phyloP scores from a whole-genome alignment of 306 rosid genomes.

The Hylodesmum podocarpum region DNA sequence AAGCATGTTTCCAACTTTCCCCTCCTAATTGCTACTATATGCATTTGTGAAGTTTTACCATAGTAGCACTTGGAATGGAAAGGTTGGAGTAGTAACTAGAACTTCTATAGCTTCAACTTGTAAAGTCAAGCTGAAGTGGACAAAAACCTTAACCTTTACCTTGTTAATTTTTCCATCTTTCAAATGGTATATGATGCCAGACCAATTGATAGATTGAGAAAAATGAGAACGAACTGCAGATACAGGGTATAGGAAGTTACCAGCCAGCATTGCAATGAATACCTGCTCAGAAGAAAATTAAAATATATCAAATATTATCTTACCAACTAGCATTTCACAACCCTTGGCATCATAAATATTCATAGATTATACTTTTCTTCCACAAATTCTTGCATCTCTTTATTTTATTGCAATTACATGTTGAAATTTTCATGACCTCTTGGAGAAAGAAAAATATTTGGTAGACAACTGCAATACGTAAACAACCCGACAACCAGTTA shows the following conservation, averaged over 20 bases:
- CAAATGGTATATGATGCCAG: constrained; percentile 84
- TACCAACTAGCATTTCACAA: constrained; percentile 22
- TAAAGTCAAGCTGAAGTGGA: neutral
- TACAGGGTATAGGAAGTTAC: constrained; percentile 82
- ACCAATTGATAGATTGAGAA: constrained; percentile 93
- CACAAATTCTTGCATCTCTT: neutral
- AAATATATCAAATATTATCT: constrained; percentile 5
- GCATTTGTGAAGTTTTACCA: neutral
- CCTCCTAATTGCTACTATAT: neutral
- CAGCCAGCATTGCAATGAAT: constrained; percentile 90
- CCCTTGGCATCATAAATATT: neutral
- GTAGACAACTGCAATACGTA: too few relatives aligned
- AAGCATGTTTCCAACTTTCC: neutral
- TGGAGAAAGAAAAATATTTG: too few relatives aligned
- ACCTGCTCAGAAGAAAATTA: constrained; percentile 54
- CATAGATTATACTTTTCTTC: neutral
- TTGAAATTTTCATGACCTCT: neutral
- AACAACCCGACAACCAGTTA: too few relatives aligned
- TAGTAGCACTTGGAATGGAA: neutral
- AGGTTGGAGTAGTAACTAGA: neutral
- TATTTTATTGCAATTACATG: neutral
- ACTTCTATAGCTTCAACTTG: neutral
- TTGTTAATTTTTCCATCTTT: constrained; percentile 81
- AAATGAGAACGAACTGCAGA: constrained; percentile 91
- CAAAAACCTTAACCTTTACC: constrained; percentile 49